Percentiles rank a stretch among this genome's conserved stretches.
Evolutionary conservation across 148 eudicot species (phyloP).

Genomic region (Talinum fruticosum): DNA sequence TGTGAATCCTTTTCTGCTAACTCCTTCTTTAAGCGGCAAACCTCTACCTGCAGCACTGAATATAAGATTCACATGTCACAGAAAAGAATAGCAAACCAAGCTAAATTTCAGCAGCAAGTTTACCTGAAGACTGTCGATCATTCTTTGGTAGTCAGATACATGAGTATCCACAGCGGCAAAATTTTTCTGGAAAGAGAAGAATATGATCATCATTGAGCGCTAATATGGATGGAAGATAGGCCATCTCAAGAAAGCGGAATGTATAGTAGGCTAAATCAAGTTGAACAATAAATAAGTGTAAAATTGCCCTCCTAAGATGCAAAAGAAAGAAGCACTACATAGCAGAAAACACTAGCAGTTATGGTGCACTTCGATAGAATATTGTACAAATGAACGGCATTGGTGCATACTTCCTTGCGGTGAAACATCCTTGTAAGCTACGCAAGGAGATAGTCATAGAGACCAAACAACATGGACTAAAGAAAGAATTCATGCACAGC

Average conservation of each 20-base stretch:
- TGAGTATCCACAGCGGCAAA: slow-evolving; percentile 63
- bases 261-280: background rate
- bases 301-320: background rate
- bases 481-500: background rate
- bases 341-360: background rate
- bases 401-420: background rate
- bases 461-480: background rate
- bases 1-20: slow-evolving; percentile 70
- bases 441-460: background rate
- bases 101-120: background rate
- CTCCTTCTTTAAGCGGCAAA: slow-evolving; percentile 61
- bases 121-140: slow-evolving; percentile 85
- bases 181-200: slow-evolving; percentile 56
- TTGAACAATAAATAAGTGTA: background rate
- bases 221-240: no score
- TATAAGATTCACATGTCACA: slow-evolving; percentile 5
- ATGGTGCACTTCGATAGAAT: background rate
- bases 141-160: slow-evolving; percentile 82
- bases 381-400: no score
- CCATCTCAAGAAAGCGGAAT: no score
- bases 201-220: background rate
- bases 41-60: slow-evolving; percentile 54
- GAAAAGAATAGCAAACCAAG: slow-evolving; percentile 14
- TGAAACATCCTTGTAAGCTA: background rate
- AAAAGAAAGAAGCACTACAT: background rate